Evolutionary conservation across 768 basidiomycete genomes (phyloP).

Genomic region (Lyophyllum semitale): DNA sequence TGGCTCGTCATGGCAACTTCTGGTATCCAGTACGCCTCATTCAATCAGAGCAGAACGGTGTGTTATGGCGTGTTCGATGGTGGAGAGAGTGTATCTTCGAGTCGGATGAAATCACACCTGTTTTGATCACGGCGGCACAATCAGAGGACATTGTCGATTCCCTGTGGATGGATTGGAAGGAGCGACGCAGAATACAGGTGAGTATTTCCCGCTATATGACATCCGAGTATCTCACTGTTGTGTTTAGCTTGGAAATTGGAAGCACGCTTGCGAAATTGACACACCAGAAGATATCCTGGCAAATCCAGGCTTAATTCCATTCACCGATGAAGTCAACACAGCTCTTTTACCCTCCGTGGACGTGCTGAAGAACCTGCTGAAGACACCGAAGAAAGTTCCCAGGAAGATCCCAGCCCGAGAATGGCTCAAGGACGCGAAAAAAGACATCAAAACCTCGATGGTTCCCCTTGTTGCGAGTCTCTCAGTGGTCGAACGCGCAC

Average conservation of each 20-base stretch:
- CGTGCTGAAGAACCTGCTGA: conserved; percentile 10
- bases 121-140: not conserved
- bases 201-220: not conserved
- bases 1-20: conserved; percentile 14
- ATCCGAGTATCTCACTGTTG: not conserved
- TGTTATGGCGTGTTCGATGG: conserved; percentile 19
- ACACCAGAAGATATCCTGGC: conserved; percentile 22
- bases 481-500: conserved; percentile 18
- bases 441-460: not conserved
- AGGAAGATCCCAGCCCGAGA: conserved; percentile 14
- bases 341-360: conserved; percentile 12
- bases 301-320: conserved; percentile 19
- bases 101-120: not conserved
- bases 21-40: conserved; percentile 29
- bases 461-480: conserved; percentile 18
- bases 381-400: conserved; percentile 3
- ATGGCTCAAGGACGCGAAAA: conserved; percentile 16
- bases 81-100: conserved; percentile 3
- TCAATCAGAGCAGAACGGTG: not conserved
- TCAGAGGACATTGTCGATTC: not conserved
- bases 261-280: conserved; percentile 17
- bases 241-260: conserved; percentile 29
- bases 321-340: conserved; percentile 16
- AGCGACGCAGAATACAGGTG: not conserved
- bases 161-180: not conserved